phyloP scores from a whole-genome alignment of 352 stramenopile genomes.

The Globisporangium abappressorium region DNA sequence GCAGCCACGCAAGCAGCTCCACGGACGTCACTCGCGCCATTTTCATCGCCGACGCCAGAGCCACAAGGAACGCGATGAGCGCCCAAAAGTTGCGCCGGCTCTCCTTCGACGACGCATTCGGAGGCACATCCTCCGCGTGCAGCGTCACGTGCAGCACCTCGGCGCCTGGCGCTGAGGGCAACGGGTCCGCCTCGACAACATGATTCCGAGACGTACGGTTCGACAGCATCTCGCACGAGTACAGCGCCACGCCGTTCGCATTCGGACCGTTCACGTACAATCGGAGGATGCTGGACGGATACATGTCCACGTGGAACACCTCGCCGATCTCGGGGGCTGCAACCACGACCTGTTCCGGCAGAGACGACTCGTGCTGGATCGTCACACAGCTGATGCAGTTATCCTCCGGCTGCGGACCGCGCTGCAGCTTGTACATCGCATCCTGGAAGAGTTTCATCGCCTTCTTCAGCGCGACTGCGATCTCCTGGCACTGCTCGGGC shows the following conservation, averaged over 20 bases:
- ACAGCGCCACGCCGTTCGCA: conserved; percentile 53
- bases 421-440: conserved; percentile 64
- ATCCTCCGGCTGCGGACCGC: conserved; percentile 58
- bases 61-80: conserved; percentile 40
- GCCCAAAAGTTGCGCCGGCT: conserved; percentile 41
- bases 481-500: conserved; percentile 62
- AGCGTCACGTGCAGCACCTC: conserved; percentile 48
- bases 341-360: conserved; percentile 53
- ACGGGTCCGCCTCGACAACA: conserved; percentile 40
- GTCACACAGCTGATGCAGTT: conserved; percentile 73
- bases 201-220: conserved; percentile 15
- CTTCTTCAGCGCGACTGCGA: conserved; percentile 41
- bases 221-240: conserved; percentile 54
- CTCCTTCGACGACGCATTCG: conserved; percentile 20
- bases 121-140: conserved; percentile 24
- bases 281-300: conserved; percentile 64
- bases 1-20: conserved; percentile 51
- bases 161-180: conserved; percentile 19
- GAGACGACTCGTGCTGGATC: conserved; percentile 65
- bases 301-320: conserved; percentile 61
- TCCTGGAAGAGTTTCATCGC: conserved; percentile 72
- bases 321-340: conserved; percentile 48
- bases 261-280: conserved; percentile 67
- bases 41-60: conserved; percentile 41
- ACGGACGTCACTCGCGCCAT: conserved; percentile 36